These are phyloP conservation scores for Aspergillus fumigatiaffinis DNA, from an alignment of 2,329 filamentous ascomycete genomes.

Conservation along the genomic window DNA sequence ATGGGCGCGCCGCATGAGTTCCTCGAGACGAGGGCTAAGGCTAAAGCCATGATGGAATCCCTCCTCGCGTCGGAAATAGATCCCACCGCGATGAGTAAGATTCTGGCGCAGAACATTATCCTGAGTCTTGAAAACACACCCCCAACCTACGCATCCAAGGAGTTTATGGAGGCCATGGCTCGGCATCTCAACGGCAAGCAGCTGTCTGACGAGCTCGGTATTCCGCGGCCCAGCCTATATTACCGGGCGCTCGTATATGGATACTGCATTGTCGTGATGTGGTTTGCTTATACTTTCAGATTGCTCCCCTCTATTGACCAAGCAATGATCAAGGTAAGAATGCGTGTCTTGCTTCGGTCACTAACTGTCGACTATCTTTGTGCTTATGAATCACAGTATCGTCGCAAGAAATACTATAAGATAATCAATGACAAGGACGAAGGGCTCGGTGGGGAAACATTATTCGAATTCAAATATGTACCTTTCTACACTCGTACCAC, in stretches of 20 bases:
- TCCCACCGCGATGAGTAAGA: constrained; percentile 59
- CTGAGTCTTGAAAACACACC: constrained; percentile 61
- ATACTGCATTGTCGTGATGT: constrained; percentile 64
- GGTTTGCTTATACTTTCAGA: constrained; percentile 45
- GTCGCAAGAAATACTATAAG: constrained; percentile 54
- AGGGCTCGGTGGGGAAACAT: constrained; percentile 60
- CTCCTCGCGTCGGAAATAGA: constrained; percentile 63
- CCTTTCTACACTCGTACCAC: constrained; percentile 25
- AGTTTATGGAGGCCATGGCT: constrained; percentile 64
- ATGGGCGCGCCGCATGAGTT: constrained; percentile 64
- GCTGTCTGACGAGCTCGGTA: constrained; percentile 57
- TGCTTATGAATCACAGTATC: constrained; percentile 18
- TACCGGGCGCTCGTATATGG: constrained; percentile 59
- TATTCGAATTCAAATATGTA: constrained; percentile 66
- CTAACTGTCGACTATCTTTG: not conserved
- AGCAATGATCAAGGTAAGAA: constrained; percentile 48
- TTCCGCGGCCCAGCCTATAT: constrained; percentile 54
- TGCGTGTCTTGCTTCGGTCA: constrained; percentile 7
- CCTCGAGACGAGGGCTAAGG: constrained; percentile 54
- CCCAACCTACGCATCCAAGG: constrained; percentile 61
- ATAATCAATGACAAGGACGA: constrained; percentile 61
- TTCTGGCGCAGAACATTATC: constrained; percentile 73
- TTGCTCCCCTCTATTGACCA: constrained; percentile 47
- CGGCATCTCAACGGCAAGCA: constrained; percentile 67
- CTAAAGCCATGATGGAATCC: constrained; percentile 64